A percentile compares a stretch with the other conserved stretches of the same genome.
Evolutionary conservation across 257 asterid species (phyloP).

Genomic region (Scutellaria barbata): DNA sequence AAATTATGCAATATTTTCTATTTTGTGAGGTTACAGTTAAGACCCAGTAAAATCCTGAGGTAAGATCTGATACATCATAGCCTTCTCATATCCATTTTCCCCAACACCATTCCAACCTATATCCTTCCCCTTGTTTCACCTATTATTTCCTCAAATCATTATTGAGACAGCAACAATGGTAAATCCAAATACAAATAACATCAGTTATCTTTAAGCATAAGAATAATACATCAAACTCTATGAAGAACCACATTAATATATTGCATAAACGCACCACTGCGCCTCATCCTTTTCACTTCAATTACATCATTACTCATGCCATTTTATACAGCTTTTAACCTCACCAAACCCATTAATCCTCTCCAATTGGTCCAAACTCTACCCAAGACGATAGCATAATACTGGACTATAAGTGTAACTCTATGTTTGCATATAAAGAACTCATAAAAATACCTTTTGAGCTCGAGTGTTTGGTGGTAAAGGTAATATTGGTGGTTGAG

Average conservation of each 20-base stretch:
- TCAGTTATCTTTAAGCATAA: background rate
- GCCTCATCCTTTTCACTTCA: conserved; percentile 17
- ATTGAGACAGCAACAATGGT: too few relatives aligned
- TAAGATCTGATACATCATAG: too few relatives aligned
- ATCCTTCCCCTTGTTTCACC: too few relatives aligned
- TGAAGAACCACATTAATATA: background rate
- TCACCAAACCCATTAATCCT: too few relatives aligned
- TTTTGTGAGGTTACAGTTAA: too few relatives aligned
- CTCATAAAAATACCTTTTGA: conserved; percentile 54
- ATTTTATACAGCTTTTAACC: background rate
- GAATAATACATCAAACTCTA: background rate
- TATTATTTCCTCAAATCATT: too few relatives aligned
- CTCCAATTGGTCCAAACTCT: too few relatives aligned
- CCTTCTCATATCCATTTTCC: too few relatives aligned
- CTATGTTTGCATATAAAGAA: conserved; percentile 13
- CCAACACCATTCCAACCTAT: too few relatives aligned
- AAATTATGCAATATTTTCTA: background rate
- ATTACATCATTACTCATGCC: background rate
- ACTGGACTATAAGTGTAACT: background rate
- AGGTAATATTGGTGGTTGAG: conserved; percentile 88
- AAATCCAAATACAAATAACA: too few relatives aligned
- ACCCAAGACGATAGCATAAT: too few relatives aligned
- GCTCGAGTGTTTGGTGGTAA: conserved; percentile 63
- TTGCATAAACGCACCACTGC: background rate
- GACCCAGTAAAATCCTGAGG: too few relatives aligned